These are phyloP conservation scores for Diplodia sapinea DNA, from an alignment of 2,329 filamentous ascomycete genomes.

Conservation along the genomic window DNA sequence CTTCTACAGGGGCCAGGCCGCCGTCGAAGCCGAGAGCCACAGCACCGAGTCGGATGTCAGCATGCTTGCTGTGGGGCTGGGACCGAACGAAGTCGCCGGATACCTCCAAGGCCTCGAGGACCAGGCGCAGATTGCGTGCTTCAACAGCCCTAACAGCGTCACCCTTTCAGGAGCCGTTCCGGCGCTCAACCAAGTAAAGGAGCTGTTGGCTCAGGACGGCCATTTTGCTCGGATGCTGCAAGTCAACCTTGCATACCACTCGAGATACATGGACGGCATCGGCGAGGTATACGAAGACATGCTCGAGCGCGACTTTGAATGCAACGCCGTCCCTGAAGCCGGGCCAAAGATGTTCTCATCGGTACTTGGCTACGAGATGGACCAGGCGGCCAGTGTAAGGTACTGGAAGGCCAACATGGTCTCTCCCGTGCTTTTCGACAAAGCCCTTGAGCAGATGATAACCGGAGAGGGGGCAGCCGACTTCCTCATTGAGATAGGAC, in stretches of 20 bases:
- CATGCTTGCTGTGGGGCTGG: conserved; percentile 8
- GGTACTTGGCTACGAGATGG: conserved; percentile 19
- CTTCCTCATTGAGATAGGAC: conserved; percentile 45
- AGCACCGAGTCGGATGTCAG: not conserved
- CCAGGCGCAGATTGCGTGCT: conserved; percentile 32
- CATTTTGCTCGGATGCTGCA: conserved; percentile 32
- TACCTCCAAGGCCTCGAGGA: not conserved
- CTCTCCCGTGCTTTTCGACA: conserved; percentile 21
- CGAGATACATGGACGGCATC: conserved; percentile 37
- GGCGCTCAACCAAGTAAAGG: conserved; percentile 24
- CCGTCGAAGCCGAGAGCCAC: conserved; percentile 32
- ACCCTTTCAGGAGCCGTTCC: conserved; percentile 38
- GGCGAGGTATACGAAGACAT: conserved; percentile 36
- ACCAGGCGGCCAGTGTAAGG: not conserved
- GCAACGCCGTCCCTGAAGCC: not conserved
- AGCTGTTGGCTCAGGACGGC: too few species aligned
- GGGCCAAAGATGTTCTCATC: conserved; percentile 29
- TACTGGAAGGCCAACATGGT: conserved; percentile 32
- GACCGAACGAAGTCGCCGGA: conserved; percentile 22
- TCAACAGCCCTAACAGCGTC: conserved; percentile 36
- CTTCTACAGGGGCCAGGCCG: conserved; percentile 29
- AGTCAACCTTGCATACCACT: conserved; percentile 42
- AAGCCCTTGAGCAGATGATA: not conserved
- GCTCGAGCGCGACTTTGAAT: not conserved
- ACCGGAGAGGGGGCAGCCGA: conserved; percentile 20